phyloP scores from a whole-genome alignment of 495 filamentous ascomycete genomes.

The Aspergillus baeticus region DNA sequence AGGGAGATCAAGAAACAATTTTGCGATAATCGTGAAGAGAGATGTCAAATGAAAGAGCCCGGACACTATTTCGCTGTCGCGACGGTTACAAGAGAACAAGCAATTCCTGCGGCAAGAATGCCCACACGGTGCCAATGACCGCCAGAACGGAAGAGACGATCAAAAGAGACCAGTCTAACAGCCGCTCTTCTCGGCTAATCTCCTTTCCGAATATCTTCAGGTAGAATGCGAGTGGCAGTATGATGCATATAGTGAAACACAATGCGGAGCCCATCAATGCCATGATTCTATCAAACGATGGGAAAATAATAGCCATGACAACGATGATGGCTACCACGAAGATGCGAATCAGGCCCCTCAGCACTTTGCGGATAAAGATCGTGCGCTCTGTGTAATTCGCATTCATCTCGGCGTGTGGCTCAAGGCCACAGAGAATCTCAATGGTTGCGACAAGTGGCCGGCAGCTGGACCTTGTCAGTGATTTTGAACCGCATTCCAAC shows the following conservation, averaged over 20 bases:
- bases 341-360: slow-evolving; percentile 61
- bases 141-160: slow-evolving; percentile 66
- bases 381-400: slow-evolving; percentile 49
- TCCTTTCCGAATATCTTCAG: slow-evolving; percentile 88
- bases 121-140: slow-evolving; percentile 77
- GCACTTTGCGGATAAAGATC: slow-evolving; percentile 54
- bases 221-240: slow-evolving; percentile 85
- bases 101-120: slow-evolving; percentile 74
- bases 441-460: slow-evolving; percentile 83
- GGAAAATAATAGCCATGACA: slow-evolving; percentile 73
- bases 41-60: slow-evolving; percentile 3
- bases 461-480: slow-evolving; percentile 47
- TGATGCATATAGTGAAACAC: slow-evolving; percentile 93
- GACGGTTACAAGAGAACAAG: slow-evolving; percentile 26
- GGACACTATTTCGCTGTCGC: not conserved
- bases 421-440: slow-evolving; percentile 76
- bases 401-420: slow-evolving; percentile 29
- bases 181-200: slow-evolving; percentile 61
- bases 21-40: slow-evolving; percentile 65
- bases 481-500: not conserved
- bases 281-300: slow-evolving; percentile 92
- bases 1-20: slow-evolving; percentile 81
- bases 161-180: slow-evolving; percentile 69
- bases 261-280: slow-evolving; percentile 86
- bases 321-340: slow-evolving; percentile 59